Evolutionary conservation across 768 basidiomycete species (phyloP).

Genomic region (Calocybe gangraenosa): DNA sequence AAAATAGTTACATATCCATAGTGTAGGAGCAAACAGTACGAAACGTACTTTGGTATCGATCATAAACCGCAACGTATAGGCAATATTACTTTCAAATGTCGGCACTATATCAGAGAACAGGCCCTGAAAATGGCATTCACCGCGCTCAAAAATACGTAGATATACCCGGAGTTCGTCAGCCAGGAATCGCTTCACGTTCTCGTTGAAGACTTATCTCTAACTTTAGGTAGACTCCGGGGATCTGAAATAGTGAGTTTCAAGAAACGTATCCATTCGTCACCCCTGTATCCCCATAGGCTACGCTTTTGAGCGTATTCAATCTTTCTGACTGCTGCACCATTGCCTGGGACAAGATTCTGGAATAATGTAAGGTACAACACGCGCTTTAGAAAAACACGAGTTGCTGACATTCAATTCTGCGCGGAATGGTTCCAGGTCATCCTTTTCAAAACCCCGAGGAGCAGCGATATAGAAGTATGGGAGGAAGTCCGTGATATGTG

Average conservation of each 20-base stretch:
- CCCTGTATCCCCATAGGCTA: constrained; percentile 84
- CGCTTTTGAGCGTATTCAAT: constrained; percentile 62
- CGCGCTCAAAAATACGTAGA: constrained; percentile 68
- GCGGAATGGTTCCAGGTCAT: constrained; percentile 63
- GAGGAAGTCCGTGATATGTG: constrained; percentile 73
- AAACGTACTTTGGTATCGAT: constrained; percentile 81
- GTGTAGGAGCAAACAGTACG: constrained; percentile 6
- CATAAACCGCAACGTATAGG: constrained; percentile 92
- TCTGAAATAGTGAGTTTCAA: constrained; percentile 78
- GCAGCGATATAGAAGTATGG: constrained; percentile 93
- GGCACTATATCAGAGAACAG: constrained; percentile 49
- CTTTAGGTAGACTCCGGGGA: constrained; percentile 76
- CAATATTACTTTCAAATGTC: constrained; percentile 94
- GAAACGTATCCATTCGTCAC: constrained; percentile 76
- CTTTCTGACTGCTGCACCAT: constrained; percentile 35
- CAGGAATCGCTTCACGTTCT: not conserved
- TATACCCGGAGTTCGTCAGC: constrained; percentile 17
- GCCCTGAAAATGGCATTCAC: constrained; percentile 63
- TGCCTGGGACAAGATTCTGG: constrained; percentile 29
- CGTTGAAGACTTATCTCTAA: constrained; percentile 73
- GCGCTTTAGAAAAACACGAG: not conserved
- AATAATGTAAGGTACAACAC: not conserved
- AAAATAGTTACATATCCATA: not conserved
- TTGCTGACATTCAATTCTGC: constrained; percentile 70
- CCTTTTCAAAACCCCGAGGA: constrained; percentile 74